Evolutionary conservation across 176 grass and related monocot genomes (phyloP).

Genomic region (Triticum turgidum): DNA sequence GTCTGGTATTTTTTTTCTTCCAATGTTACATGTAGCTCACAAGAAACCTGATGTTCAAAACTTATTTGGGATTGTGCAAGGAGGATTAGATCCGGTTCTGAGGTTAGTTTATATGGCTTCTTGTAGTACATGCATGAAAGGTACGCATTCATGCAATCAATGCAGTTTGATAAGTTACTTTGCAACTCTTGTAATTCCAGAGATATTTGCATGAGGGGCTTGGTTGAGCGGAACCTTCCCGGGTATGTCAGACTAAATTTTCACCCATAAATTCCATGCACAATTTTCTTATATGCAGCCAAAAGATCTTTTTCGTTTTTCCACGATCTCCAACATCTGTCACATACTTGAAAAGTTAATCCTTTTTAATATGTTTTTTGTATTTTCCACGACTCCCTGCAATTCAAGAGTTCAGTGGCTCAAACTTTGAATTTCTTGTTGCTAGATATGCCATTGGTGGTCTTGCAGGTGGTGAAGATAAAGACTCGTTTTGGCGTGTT

Average conservation of each 20-base stretch:
- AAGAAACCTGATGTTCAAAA: slow-evolving; percentile 91
- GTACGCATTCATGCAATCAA: not conserved
- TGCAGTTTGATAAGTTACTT: not conserved
- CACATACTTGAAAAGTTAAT: not conserved
- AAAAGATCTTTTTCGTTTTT: slow-evolving; percentile 8
- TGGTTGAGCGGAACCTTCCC: slow-evolving; percentile 92
- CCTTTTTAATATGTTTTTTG: not conserved
- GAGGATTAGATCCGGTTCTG: slow-evolving; percentile 93
- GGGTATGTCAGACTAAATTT: slow-evolving; percentile 49
- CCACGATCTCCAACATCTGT: not conserved
- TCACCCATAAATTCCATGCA: not conserved
- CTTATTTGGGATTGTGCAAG: slow-evolving; percentile 99
- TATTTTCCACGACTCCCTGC: not conserved
- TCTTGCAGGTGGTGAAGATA: slow-evolving; percentile 97
- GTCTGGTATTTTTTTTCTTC: slow-evolving; percentile 6
- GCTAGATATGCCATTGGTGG: slow-evolving; percentile 97
- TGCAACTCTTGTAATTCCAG: slow-evolving; percentile 43
- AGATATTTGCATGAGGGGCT: slow-evolving; percentile 85
- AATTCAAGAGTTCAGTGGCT: not conserved
- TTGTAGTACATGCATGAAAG: slow-evolving; percentile 14
- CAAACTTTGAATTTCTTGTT: slow-evolving; percentile 10
- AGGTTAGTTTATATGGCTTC: slow-evolving; percentile 51
- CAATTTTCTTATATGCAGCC: not conserved
- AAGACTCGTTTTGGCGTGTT: slow-evolving; percentile 92
- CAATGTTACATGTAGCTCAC: slow-evolving; percentile 76